Evolutionary conservation across 192 early-diverging fungal species (phyloP).

Genomic region (Coemansia sp.): DNA sequence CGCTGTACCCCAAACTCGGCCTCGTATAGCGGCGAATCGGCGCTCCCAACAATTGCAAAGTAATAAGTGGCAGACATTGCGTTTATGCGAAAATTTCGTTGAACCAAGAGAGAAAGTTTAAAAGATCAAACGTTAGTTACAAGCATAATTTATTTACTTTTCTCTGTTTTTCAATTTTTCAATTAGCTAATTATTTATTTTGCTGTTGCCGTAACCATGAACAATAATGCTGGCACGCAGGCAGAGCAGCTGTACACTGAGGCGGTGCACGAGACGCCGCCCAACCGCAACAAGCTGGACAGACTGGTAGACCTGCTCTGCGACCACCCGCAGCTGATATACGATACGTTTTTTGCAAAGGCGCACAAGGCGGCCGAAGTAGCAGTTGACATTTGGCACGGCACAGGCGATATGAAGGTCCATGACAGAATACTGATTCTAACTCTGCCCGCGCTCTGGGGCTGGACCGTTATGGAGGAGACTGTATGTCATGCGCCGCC

Average conservation of each 20-base stretch:
- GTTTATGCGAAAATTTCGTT: not conserved
- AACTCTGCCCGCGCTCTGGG: conserved; percentile 45
- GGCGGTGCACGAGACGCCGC: conserved; percentile 42
- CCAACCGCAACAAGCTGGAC: conserved; percentile 50
- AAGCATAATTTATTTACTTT: not conserved
- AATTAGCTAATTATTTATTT: not conserved
- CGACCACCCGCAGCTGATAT: conserved; percentile 30
- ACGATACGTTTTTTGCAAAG: conserved; percentile 33
- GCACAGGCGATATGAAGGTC: not conserved
- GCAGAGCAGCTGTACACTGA: conserved; percentile 26
- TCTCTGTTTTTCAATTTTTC: conserved; percentile 1
- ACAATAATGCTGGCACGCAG: not conserved
- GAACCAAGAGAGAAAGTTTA: not conserved
- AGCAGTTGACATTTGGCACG: conserved; percentile 29
- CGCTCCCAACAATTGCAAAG: conserved; percentile 92
- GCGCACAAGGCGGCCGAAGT: conserved; percentile 29
- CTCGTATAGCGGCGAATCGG: conserved; percentile 96
- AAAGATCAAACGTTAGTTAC: conserved; percentile 2
- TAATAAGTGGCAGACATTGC: conserved; percentile 60
- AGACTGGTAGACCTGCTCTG: conserved; percentile 37
- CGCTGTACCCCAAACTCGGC: conserved; percentile 70
- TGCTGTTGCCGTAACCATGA: not conserved
- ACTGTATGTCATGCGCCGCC: conserved; percentile 34
- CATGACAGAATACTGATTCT: conserved; percentile 41
- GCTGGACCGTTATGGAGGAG: conserved; percentile 51